A percentile compares a stretch with the other conserved stretches of the same genome.
Evolutionary conservation across 129 eudicot genomes (phyloP).

Genomic region (Flaveria bidentis): DNA sequence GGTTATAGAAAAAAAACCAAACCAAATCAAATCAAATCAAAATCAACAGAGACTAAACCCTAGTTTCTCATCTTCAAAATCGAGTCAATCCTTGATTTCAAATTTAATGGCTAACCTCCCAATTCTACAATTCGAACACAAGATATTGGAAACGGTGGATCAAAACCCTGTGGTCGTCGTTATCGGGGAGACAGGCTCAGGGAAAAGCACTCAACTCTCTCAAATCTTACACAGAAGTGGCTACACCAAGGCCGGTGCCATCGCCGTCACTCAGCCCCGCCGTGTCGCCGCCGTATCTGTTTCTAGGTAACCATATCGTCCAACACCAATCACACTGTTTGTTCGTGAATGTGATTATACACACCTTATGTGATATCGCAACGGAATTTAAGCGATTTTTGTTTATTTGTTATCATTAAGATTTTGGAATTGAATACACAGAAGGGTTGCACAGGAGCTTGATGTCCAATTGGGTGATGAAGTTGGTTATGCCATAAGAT

Average conservation of each 20-base stretch:
- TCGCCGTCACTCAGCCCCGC: slow-evolving; percentile 98
- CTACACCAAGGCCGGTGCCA: slow-evolving; percentile 63
- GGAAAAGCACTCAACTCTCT: slow-evolving; percentile 96
- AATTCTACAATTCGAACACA: slow-evolving; percentile 79
- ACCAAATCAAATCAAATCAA: no score
- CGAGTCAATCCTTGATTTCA: no score
- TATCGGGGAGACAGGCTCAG: slow-evolving; percentile 93
- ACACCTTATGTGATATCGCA: no score
- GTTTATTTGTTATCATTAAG: neutral
- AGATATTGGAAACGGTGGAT: slow-evolving; percentile 63
- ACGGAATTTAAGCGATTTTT: no score
- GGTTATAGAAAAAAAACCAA: no score
- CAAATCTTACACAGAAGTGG: slow-evolving; percentile 80
- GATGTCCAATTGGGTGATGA: slow-evolving; percentile 82
- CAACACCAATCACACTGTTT: neutral
- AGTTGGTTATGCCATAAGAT: slow-evolving; percentile 93
- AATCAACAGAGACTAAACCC: no score
- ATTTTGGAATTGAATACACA: slow-evolving; percentile 26
- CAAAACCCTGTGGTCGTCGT: slow-evolving; percentile 66
- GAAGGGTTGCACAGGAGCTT: slow-evolving; percentile 95
- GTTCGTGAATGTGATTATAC: no score
- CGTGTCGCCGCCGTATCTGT: slow-evolving; percentile 96
- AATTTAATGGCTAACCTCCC: slow-evolving; percentile 60
- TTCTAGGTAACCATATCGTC: slow-evolving; percentile 44
- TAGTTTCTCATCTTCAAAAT: no score